Base-by-base conservation (phyloP, 1,284 basidiomycete genomes). In the Fomitopsis pinicola region DNA sequence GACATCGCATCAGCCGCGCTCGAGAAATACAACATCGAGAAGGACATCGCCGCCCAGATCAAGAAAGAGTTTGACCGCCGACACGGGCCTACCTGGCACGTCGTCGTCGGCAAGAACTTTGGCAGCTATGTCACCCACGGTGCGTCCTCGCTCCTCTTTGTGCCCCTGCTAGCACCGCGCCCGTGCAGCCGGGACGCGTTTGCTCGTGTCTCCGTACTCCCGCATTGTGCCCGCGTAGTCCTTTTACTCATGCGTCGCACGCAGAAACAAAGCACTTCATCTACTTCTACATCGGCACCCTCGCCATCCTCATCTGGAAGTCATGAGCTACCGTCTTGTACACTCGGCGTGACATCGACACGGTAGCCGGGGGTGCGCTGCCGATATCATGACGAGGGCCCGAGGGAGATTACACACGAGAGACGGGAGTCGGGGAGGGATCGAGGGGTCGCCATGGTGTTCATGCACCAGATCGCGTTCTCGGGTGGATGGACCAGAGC, bases 111-210 rank as follows among this genome's bases (percentile, higher is more conserved):
- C 62, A 97, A 97, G 82, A 95, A 96, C 80, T 96, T 95, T 85
- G 95, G 95, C 54, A 95, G 92, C 78, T 98, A 96, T 73, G 96
- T 98, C 54, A 98, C 95, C 36, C 96, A 98, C 72, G 95, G 95
- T 97, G 68, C 73, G 92, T 78, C 19, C 45, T 33, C 12, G 15
- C 30, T 30, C 48, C 14, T 50, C 26, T 17, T 17, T 22, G 12
- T 7, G 5, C 22, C 15, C 26, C 30, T 12, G 28, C 17, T 22
- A 30, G 19, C 19, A 30, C 26, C 48, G 9, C 19, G 46, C 19
- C 46, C 26, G 12, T 3, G 22, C 22, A 12, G 26, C 9, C 3
- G 6, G 17, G 10, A 33, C 48, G 48, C 9, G 28, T 50, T 30
- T 4, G 28, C 30, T 7, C 28, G 28, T 6, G 28, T 15, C 22